A percentile compares a stretch with the other conserved stretches of the same genome.
Evolutionary conservation across 805 yeast genomes (phyloP).

Genomic region (Ogataea ganodermae): DNA sequence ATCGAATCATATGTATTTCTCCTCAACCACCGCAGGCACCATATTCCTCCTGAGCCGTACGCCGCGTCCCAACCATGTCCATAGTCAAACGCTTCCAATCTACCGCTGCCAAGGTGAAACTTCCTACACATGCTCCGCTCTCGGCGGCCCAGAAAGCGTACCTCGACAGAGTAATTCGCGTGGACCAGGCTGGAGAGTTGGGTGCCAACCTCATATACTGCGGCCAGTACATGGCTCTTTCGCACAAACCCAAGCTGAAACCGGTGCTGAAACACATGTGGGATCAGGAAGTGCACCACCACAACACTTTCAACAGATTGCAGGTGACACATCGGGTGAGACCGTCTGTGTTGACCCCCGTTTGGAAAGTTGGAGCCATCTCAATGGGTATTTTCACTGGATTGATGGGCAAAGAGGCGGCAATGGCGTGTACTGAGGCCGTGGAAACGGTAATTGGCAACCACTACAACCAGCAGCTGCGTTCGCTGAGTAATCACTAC

Average conservation of each 20-base stretch:
- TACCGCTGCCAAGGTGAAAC: slow-evolving; percentile 12
- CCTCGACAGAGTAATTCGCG: slow-evolving; percentile 75
- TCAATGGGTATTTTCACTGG: slow-evolving; percentile 89
- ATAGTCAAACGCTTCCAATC: slow-evolving; percentile 16
- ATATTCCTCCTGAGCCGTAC: no score
- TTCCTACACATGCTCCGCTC: slow-evolving; percentile 31
- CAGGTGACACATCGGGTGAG: slow-evolving; percentile 80
- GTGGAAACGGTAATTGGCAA: slow-evolving; percentile 98
- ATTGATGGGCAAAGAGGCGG: slow-evolving; percentile 85
- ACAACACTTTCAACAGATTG: slow-evolving; percentile 74
- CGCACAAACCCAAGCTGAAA: slow-evolving; percentile 69
- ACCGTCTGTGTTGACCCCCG: slow-evolving; percentile 88
- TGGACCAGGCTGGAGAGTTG: slow-evolving; percentile 97
- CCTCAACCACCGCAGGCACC: neutral
- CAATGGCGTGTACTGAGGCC: slow-evolving; percentile 99
- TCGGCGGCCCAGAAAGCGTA: slow-evolving; percentile 64
- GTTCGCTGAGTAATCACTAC: slow-evolving; percentile 71
- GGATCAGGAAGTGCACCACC: slow-evolving; percentile 96
- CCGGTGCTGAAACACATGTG: slow-evolving; percentile 92
- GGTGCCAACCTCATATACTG: slow-evolving; percentile 93
- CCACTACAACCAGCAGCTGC: slow-evolving; percentile 88
- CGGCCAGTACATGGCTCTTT: slow-evolving; percentile 82
- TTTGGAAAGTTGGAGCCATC: slow-evolving; percentile 91
- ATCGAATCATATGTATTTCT: neutral
- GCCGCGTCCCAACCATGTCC: no score